These are phyloP conservation scores for Coprinellus micaceus DNA, from an alignment of 768 basidiomycete genomes.

Conservation along the genomic window DNA sequence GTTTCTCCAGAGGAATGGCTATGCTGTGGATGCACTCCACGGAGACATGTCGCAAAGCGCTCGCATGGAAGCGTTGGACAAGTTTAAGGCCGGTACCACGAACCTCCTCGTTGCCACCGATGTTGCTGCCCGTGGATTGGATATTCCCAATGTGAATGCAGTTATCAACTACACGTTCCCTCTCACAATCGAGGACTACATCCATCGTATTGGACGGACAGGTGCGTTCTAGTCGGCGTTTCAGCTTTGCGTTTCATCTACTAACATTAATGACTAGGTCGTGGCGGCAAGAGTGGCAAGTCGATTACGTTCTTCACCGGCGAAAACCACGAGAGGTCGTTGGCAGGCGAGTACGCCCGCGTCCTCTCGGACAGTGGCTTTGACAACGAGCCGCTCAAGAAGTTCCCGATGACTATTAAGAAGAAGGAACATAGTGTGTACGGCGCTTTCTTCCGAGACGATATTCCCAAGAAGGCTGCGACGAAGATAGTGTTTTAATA, in stretches of 20 bases:
- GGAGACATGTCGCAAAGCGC: constrained; percentile 88
- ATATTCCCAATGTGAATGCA: constrained; percentile 92
- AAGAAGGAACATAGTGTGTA: constrained; percentile 91
- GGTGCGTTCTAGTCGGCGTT: constrained; percentile 41
- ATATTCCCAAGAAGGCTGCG: constrained; percentile 57
- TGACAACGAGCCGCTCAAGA: constrained; percentile 68
- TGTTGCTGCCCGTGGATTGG: constrained; percentile 93
- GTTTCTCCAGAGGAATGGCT: constrained; percentile 69
- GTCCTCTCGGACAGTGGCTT: constrained; percentile 88
- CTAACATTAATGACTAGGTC: constrained; percentile 46
- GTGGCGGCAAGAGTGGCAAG: constrained; percentile 86
- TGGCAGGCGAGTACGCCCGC: constrained; percentile 91
- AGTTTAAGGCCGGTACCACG: constrained; percentile 78
- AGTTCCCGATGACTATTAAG: constrained; percentile 96
- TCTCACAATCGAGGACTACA: constrained; percentile 89
- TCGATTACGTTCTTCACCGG: constrained; percentile 98
- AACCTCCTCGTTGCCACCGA: constrained; percentile 92
- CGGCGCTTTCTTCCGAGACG: constrained; percentile 80
- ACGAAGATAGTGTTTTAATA: constrained; percentile 72
- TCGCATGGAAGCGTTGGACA: constrained; percentile 80
- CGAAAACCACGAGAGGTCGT: constrained; percentile 72
- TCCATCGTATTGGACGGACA: constrained; percentile 87
- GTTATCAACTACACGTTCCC: constrained; percentile 99
- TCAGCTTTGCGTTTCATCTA: not conserved
- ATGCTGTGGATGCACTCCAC: constrained; percentile 78